phyloP scores from a whole-genome alignment of 306 rosid species.

The Quercus alba region DNA sequence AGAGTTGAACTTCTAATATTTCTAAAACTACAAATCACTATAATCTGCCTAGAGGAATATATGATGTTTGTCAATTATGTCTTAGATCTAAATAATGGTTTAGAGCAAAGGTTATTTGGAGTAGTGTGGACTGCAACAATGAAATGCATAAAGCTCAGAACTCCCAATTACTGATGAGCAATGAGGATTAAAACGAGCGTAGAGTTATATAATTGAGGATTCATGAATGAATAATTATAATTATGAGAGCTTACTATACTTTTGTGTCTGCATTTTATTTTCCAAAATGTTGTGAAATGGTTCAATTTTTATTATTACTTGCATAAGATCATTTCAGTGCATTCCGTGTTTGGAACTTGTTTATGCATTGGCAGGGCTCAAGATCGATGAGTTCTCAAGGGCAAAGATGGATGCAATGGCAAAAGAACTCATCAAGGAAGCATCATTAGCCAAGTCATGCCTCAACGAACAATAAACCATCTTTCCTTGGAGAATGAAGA shows the following conservation, averaged over 20 bases:
- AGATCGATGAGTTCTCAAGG: slow-evolving; percentile 78
- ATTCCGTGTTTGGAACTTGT: not conserved
- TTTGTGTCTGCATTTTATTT: not conserved
- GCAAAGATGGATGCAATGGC: slow-evolving; percentile 77
- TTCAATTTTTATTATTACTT: not conserved
- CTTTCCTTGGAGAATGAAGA: too few relatives aligned
- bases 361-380: slow-evolving; percentile 47
- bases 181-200: too few relatives aligned
- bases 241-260: too few relatives aligned
- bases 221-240: too few relatives aligned
- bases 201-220: too few relatives aligned
- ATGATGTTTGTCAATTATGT: not conserved
- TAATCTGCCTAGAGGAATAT: not conserved
- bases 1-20: not conserved
- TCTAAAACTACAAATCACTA: not conserved
- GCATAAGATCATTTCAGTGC: not conserved
- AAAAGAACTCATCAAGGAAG: slow-evolving; percentile 77
- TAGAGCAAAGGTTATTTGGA: not conserved
- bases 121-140: too few relatives aligned
- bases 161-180: too few relatives aligned
- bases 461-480: slow-evolving; percentile 25
- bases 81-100: not conserved
- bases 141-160: too few relatives aligned
- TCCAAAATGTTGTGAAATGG: not conserved
- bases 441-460: slow-evolving; percentile 58